Evolutionary conservation across 495 filamentous ascomycete genomes (phyloP), one percentile per base, ranked within the genome.

Genomic region (Saxophila tyrrhenica): DNA sequence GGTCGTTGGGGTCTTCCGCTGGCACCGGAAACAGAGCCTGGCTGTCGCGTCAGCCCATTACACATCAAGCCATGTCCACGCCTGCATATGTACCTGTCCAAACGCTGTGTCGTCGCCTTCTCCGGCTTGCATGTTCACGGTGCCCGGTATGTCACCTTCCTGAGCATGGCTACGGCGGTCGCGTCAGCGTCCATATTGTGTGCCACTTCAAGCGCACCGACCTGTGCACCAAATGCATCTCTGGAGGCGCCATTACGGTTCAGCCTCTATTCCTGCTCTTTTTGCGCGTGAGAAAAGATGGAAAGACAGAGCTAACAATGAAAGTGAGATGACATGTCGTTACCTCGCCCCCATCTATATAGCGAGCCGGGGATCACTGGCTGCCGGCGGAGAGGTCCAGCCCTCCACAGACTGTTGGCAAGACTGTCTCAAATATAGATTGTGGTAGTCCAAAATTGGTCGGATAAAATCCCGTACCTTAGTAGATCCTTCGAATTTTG

Each of bases 1-100:
- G 80, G 62, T 84, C 79, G 54, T 84, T 84, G 0, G 79, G 80
- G 57, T 82, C 79, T 49, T 79, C 77, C 0, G 78, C 73, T 7
- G 80, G 79, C 0, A 82, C 79, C 1, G 79, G 80, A 55, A 76
- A 84, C 21, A 82, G 63, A 2, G 79, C 80, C 56, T 44, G n/a
- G 19, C 41, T 7, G 19, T 5, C 16, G n/a, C 5, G 41, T 17
- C 19, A 17, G 19, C 7, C 19, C 41, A 44, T 44, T 5, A n/a
- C 17, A n/a, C 7, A 7, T n/a, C n/a, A 9, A 17, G 15, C 7
- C 16, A 7, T 17, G 19, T 8, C 7, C 3, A 3, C 3, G 16
- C 17, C 3, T 5, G 7, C 17, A n/a, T 44, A 21, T n/a, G 7
- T 21, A 44, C 41, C 19, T 81, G 78, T 50, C 79, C 80, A 44